A percentile compares a stretch with the other conserved stretches of the same genome.
phyloP scores from a whole-genome alignment of 2,329 filamentous ascomycete genomes.

The Aspergillus novoparasiticus region DNA sequence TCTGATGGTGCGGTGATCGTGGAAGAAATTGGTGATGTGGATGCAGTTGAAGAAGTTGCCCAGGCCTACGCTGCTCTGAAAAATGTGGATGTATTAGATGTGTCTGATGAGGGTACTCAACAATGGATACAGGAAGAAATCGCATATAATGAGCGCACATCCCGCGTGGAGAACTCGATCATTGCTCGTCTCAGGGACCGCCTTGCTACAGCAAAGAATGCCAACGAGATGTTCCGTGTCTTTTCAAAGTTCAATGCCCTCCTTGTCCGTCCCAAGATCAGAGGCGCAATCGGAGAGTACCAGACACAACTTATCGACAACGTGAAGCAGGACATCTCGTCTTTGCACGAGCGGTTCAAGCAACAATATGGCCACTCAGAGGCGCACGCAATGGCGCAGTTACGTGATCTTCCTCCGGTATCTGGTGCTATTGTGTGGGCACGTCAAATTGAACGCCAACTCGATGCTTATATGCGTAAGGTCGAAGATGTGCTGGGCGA shows the following conservation, averaged over 20 bases:
- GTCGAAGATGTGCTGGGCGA: constrained; percentile 96
- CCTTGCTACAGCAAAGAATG: constrained; percentile 91
- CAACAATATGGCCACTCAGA: constrained; percentile 98
- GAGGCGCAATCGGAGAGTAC: constrained; percentile 95
- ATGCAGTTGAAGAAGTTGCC: constrained; percentile 93
- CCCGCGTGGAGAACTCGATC: constrained; percentile 97
- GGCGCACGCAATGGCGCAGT: constrained; percentile 95
- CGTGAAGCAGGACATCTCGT: constrained; percentile 92
- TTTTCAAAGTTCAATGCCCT: constrained; percentile 99
- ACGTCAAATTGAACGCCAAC: constrained; percentile 91
- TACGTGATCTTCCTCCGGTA: constrained; percentile 92
- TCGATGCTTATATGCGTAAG: constrained; percentile 96
- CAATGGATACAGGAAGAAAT: constrained; percentile 93
- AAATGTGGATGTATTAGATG: constrained; percentile 93
- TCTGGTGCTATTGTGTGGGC: constrained; percentile 98
- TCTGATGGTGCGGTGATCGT: constrained; percentile 70
- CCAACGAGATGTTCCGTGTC: constrained; percentile 99
- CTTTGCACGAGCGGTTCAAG: constrained; percentile 95
- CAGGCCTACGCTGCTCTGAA: constrained; percentile 93
- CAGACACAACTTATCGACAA: constrained; percentile 98
- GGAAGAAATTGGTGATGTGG: constrained; percentile 95
- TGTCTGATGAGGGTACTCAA: constrained; percentile 84
- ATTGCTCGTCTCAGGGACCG: constrained; percentile 92
- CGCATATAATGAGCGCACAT: constrained; percentile 95
- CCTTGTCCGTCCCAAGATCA: constrained; percentile 98